Conservation (phyloP, 2,329 filamentous ascomycete species). For the Pseudogymnoascus pannorum region DNA sequence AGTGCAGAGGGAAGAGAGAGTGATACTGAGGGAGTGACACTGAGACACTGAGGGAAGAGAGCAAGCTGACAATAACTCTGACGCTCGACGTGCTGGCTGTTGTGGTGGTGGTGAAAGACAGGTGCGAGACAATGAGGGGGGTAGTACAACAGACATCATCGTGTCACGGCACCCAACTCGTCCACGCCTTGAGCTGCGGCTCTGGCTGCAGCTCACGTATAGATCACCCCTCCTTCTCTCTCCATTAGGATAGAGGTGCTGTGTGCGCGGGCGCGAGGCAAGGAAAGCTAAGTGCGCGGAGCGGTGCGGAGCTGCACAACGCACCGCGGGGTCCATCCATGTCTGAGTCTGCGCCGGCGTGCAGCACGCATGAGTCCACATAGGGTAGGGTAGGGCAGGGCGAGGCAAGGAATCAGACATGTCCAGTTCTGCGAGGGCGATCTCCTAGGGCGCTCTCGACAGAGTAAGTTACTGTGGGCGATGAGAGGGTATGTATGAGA, state of each 20-base stretch:
- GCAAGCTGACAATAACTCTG: not conserved
- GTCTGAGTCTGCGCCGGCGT: not conserved
- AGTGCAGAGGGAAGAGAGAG: not conserved
- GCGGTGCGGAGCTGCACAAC: conserved; percentile 4
- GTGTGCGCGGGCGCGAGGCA: not conserved
- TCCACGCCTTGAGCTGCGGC: not conserved
- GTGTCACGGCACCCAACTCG: not conserved
- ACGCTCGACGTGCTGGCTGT: not conserved
- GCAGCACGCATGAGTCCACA: conserved; percentile 5
- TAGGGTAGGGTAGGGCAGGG: not conserved
- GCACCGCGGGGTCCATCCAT: conserved; percentile 4
- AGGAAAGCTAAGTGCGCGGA: not conserved
- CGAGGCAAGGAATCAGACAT: not conserved
- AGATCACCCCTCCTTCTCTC: not conserved
- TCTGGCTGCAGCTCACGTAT: not conserved
- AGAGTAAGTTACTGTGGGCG: not conserved
- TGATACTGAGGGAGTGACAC: not conserved
- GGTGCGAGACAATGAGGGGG: not conserved
- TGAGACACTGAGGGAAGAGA: not conserved
- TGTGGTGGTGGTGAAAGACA: not conserved
- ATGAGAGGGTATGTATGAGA: not conserved
- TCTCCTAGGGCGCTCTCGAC: not conserved
- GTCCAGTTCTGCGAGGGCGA: not conserved
- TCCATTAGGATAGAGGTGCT: not conserved
- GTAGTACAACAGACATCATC: conserved; percentile 1